phyloP scores from a whole-genome alignment of 2,329 filamentous ascomycete genomes.

The Acrocalymma vagum region DNA sequence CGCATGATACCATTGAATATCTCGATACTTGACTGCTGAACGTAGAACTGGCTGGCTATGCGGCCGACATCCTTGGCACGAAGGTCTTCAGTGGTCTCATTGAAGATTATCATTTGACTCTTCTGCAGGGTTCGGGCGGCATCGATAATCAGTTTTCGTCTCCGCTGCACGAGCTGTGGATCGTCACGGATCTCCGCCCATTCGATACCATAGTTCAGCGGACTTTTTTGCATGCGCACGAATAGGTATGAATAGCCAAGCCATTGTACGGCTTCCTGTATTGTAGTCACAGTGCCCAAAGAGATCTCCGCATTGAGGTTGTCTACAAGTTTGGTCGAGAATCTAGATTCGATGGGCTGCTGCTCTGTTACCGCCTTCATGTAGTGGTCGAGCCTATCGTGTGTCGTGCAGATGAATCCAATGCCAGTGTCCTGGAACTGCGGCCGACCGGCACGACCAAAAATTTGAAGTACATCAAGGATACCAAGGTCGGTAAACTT shows the following conservation, averaged over 20 bases:
- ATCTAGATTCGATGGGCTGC: conserved; percentile 95
- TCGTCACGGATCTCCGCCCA: conserved; percentile 92
- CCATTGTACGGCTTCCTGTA: conserved; percentile 94
- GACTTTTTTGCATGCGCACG: conserved; percentile 93
- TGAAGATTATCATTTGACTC: conserved; percentile 99
- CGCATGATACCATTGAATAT: conserved; percentile 97
- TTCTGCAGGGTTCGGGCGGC: conserved; percentile 87
- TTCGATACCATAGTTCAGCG: conserved; percentile 92
- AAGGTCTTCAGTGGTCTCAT: conserved; percentile 91
- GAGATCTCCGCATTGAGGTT: conserved; percentile 96
- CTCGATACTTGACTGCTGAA: conserved; percentile 90
- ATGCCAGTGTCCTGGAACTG: conserved; percentile 98
- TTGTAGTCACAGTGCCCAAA: conserved; percentile 92
- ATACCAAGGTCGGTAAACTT: conserved; percentile 97
- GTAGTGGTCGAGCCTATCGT: conserved; percentile 93
- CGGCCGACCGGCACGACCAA: conserved; percentile 95
- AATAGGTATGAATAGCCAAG: conserved; percentile 98
- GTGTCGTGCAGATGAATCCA: conserved; percentile 96
- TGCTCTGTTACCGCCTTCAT: conserved; percentile 93
- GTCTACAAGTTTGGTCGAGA: conserved; percentile 92
- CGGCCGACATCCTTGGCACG: conserved; percentile 94
- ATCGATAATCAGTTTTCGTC: conserved; percentile 85
- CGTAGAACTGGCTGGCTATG: conserved; percentile 97
- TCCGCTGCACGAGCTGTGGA: conserved; percentile 83
- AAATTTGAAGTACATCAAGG: conserved; percentile 95